These are phyloP conservation scores for Ajuga reptans DNA, from an alignment of 305 asterid genomes.

Conservation along the genomic window DNA sequence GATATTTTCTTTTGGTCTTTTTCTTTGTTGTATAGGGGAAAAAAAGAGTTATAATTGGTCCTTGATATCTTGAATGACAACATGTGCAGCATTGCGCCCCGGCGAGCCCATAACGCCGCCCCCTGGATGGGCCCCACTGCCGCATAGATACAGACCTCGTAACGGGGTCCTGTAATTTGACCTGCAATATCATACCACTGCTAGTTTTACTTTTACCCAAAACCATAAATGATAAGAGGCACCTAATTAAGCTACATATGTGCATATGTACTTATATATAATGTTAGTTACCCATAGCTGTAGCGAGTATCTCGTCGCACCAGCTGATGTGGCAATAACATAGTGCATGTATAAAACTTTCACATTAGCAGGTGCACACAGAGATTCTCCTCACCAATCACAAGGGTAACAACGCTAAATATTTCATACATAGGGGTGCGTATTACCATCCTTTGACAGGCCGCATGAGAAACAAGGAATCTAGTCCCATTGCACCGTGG, in stretches of 20 bases:
- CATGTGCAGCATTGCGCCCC: conserved; percentile 78
- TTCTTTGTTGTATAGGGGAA: background rate
- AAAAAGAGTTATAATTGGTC: background rate
- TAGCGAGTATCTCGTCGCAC: too few species aligned
- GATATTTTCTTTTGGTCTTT: too few species aligned
- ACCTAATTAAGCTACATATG: background rate
- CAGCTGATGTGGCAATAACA: too few species aligned
- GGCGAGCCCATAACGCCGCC: conserved; percentile 98
- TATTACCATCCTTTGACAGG: conserved; percentile 86
- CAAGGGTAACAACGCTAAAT: too few species aligned
- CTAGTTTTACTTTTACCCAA: too few species aligned
- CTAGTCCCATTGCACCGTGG: conserved; percentile 90
- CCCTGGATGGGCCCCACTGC: conserved; percentile 94
- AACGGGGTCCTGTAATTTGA: conserved; percentile 88
- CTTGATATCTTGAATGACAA: conserved; percentile 65
- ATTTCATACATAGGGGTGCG: too few species aligned
- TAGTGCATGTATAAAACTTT: too few species aligned
- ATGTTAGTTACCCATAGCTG: too few species aligned
- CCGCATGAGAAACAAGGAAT: conserved; percentile 81
- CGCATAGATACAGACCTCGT: conserved; percentile 71
- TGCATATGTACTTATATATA: too few species aligned
- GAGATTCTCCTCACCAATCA: too few species aligned
- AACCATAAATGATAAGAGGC: too few species aligned
- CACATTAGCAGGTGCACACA: too few species aligned
- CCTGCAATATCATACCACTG: conserved; percentile 34